A percentile compares a stretch with the other conserved stretches of the same genome.
Conservation (phyloP, 805 yeast genomes). For the Teunomyces funiuensis region DNA sequence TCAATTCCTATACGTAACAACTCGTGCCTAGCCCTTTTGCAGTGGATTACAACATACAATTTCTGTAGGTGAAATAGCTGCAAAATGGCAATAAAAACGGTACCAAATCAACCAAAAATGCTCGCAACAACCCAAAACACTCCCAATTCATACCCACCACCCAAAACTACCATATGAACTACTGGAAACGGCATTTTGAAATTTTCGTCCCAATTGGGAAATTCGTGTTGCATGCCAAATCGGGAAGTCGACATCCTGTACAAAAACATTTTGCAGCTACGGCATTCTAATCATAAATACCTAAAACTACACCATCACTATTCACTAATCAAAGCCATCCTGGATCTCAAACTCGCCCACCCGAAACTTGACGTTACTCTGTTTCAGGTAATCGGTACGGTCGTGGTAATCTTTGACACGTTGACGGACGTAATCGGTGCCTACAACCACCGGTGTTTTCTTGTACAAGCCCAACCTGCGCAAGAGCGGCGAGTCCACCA, state of each 20-base stretch:
- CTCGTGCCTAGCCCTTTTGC: not conserved
- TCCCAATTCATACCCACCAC: not conserved
- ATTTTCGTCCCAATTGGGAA: not conserved
- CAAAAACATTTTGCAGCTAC: not conserved
- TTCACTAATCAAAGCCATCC: slow-evolving; percentile 25
- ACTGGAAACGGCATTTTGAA: not conserved
- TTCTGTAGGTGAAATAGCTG: not conserved
- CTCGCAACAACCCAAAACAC: too few relatives aligned
- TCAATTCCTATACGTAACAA: not conserved
- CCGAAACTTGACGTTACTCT: slow-evolving; percentile 24
- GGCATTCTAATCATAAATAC: not conserved
- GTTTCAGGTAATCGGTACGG: slow-evolving; percentile 19
- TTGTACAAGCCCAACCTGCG: slow-evolving; percentile 29
- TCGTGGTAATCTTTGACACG: slow-evolving; percentile 31
- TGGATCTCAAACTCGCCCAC: slow-evolving; percentile 28
- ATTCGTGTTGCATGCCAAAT: not conserved
- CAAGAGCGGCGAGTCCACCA: slow-evolving; percentile 33
- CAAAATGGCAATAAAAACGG: not conserved
- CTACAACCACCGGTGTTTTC: slow-evolving; percentile 22
- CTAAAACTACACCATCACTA: too few relatives aligned
- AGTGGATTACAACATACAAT: too few relatives aligned
- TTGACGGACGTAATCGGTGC: slow-evolving; percentile 30
- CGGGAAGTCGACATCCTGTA: not conserved
- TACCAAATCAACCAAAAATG: too few relatives aligned
- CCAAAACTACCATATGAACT: not conserved